Conservation (phyloP, 23 red algal genomes). For the Gracilaria domingensis region DNA sequence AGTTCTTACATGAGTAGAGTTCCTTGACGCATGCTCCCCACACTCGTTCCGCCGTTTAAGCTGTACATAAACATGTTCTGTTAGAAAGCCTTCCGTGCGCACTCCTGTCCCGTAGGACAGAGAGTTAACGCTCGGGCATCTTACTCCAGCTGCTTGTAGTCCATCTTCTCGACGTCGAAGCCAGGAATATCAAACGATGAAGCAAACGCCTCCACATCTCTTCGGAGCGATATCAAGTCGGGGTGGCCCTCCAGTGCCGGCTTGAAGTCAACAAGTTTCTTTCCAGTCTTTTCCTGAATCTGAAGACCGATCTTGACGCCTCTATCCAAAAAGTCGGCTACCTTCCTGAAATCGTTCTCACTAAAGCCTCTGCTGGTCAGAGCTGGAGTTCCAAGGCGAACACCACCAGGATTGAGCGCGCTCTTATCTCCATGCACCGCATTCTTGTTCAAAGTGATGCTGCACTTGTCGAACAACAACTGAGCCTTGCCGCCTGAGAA, state of each 20-base stretch:
- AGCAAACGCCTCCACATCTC: conserved; percentile 86
- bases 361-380: conserved; percentile 90
- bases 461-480: conserved; percentile 89
- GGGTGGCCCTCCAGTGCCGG: conserved; percentile 60
- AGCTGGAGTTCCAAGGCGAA: conserved; percentile 94
- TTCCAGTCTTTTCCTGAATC: conserved; percentile 79
- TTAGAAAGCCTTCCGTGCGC: neutral
- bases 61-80: neutral
- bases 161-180: conserved; percentile 48
- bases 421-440: conserved; percentile 93
- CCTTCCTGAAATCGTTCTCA: conserved; percentile 93
- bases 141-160: conserved; percentile 1
- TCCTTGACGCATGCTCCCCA: too few relatives aligned
- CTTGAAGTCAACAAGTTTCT: conserved; percentile 90
- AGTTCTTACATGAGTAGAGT: too few relatives aligned
- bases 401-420: conserved; percentile 93
- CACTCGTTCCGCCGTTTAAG: too few relatives aligned
- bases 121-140: neutral
- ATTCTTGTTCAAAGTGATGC: conserved; percentile 98
- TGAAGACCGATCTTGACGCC: conserved; percentile 77
- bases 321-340: conserved; percentile 87
- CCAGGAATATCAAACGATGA: conserved; percentile 78
- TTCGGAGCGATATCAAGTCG: conserved; percentile 64
- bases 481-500: conserved; percentile 91
- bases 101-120: neutral